These are phyloP conservation scores for Artemisia tridentata DNA, from an alignment of 129 eudicot species.

Conservation along the genomic window DNA sequence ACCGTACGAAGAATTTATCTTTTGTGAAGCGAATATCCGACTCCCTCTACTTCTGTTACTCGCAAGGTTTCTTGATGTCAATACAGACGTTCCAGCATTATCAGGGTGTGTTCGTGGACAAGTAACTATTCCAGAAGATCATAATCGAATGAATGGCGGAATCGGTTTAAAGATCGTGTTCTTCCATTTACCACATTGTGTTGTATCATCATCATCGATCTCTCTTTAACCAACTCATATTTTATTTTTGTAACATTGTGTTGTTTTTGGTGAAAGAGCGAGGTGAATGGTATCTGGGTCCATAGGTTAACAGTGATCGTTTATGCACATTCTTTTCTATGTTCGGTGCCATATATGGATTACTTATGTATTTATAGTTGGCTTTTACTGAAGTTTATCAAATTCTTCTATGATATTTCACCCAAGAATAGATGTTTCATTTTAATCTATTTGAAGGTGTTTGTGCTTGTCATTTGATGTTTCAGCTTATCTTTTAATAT, in stretches of 20 bases:
- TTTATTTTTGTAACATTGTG: background rate
- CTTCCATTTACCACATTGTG: constrained; percentile 16
- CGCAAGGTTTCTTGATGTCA: constrained; percentile 68
- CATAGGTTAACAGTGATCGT: background rate
- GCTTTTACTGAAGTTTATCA: background rate
- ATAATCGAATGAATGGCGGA: constrained; percentile 86
- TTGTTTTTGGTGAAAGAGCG: constrained; percentile 1
- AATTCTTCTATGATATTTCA: background rate
- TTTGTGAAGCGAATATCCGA: constrained; percentile 89
- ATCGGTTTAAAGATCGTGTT: constrained; percentile 33
- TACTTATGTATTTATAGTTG: constrained; percentile 25
- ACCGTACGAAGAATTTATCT: constrained; percentile 57
- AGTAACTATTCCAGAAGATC: constrained; percentile 66
- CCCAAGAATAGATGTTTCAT: constrained; percentile 13
- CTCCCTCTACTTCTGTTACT: constrained; percentile 75
- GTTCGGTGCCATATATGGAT: constrained; percentile 15
- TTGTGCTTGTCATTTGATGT: background rate
- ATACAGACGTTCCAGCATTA: constrained; percentile 81
- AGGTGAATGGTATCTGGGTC: constrained; percentile 5
- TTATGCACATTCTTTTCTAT: constrained; percentile 37
- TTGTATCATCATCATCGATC: constrained; percentile 13
- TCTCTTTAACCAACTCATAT: background rate
- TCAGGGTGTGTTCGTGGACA: constrained; percentile 69
- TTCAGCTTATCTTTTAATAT: background rate
- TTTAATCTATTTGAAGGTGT: background rate